These are phyloP conservation scores for Prunus armeniaca DNA, from an alignment of 306 rosid genomes.

Conservation along the genomic window DNA sequence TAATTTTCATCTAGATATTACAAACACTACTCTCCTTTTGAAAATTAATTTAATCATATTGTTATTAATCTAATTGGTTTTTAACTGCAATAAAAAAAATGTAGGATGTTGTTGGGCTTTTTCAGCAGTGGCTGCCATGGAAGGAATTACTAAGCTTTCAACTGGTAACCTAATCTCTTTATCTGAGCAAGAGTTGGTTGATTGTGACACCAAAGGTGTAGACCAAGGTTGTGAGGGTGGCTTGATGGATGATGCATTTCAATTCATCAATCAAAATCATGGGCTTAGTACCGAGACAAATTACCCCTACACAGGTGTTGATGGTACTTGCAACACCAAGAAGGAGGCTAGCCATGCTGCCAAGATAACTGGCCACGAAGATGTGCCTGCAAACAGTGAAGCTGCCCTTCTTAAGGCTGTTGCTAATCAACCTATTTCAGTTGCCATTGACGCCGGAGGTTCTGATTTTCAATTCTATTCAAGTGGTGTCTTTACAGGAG, in stretches of 20 bases:
- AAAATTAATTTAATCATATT: neutral
- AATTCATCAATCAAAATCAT: slow-evolving; percentile 33
- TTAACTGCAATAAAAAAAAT: neutral
- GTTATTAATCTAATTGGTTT: neutral
- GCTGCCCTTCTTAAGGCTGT: slow-evolving; percentile 31
- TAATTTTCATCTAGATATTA: neutral
- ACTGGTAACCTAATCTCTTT: slow-evolving; percentile 30
- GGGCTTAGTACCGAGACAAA: slow-evolving; percentile 35
- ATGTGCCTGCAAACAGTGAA: slow-evolving; percentile 36
- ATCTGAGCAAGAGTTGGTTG: neutral
- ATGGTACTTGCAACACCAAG: slow-evolving; percentile 32
- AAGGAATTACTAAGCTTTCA: slow-evolving; percentile 27
- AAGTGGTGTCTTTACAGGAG: slow-evolving; percentile 38
- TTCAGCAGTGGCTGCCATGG: slow-evolving; percentile 46
- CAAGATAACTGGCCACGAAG: slow-evolving; percentile 31
- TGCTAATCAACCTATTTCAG: slow-evolving; percentile 38
- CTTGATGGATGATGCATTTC: slow-evolving; percentile 44
- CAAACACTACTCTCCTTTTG: neutral
- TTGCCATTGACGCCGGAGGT: slow-evolving; percentile 43
- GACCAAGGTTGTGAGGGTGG: slow-evolving; percentile 42
- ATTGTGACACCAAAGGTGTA: no score
- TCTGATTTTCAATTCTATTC: slow-evolving; percentile 33
- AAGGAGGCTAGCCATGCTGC: slow-evolving; percentile 5
- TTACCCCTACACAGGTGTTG: slow-evolving; percentile 32
- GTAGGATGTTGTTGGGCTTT: slow-evolving; percentile 42